These are phyloP conservation scores for Lentinula edodes DNA, from an alignment of 768 basidiomycete species.

Conservation along the genomic window DNA sequence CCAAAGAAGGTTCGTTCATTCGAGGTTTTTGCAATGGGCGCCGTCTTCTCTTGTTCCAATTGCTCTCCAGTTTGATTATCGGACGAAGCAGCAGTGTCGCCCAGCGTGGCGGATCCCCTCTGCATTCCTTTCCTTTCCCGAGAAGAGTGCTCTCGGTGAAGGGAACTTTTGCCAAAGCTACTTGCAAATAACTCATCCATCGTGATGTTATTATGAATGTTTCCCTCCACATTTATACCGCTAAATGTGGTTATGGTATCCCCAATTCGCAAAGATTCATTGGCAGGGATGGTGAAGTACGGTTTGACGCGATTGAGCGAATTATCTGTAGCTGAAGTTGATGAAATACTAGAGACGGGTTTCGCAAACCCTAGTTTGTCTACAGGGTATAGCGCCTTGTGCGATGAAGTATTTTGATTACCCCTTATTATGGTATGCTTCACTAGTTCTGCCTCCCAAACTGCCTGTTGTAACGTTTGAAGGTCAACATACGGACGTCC, in stretches of 20 bases:
- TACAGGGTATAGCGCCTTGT: slow-evolving; percentile 22
- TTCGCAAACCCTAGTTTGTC: slow-evolving; percentile 65
- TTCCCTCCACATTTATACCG: slow-evolving; percentile 22
- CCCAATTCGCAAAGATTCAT: slow-evolving; percentile 73
- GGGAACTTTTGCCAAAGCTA: slow-evolving; percentile 10
- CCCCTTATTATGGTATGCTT: slow-evolving; percentile 50
- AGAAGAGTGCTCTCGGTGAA: slow-evolving; percentile 9
- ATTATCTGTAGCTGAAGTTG: slow-evolving; percentile 18
- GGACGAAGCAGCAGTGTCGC: slow-evolving; percentile 18
- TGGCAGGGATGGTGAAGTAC: slow-evolving; percentile 62
- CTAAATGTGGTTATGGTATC: slow-evolving; percentile 52
- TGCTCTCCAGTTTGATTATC: slow-evolving; percentile 16
- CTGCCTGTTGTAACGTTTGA: slow-evolving; percentile 63
- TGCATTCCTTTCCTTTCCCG: not conserved
- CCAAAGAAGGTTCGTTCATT: slow-evolving; percentile 1
- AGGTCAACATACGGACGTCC: slow-evolving; percentile 65
- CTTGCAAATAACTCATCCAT: slow-evolving; percentile 70
- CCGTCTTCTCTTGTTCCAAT: not conserved
- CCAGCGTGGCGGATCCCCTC: slow-evolving; percentile 10
- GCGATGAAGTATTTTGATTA: slow-evolving; percentile 16
- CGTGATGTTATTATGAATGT: slow-evolving; percentile 25
- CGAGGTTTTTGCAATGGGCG: not conserved
- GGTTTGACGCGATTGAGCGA: slow-evolving; percentile 18
- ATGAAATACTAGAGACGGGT: slow-evolving; percentile 46
- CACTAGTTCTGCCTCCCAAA: slow-evolving; percentile 74